Conservation (phyloP, 2,329 filamentous ascomycete species). For the Xylariaceae sp. region DNA sequence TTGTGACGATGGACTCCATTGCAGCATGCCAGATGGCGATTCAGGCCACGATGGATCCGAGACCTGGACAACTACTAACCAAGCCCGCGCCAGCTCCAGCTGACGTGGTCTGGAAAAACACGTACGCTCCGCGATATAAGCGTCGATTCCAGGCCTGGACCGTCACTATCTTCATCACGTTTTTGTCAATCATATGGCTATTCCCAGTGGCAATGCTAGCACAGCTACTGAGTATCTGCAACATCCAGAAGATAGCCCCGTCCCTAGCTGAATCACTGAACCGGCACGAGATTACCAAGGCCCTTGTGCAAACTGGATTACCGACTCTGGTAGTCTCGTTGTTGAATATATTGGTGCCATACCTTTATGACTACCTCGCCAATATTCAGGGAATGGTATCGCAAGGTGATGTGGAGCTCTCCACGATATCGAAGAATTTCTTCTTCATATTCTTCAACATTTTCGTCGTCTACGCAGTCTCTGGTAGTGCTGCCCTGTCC, state of each 20-base stretch:
- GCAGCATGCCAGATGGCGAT: slow-evolving; percentile 93
- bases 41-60: slow-evolving; percentile 89
- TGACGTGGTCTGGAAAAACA: slow-evolving; percentile 95
- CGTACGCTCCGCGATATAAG: slow-evolving; percentile 74
- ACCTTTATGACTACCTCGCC: slow-evolving; percentile 90
- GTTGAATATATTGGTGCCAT: slow-evolving; percentile 87
- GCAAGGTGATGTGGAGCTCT: slow-evolving; percentile 90
- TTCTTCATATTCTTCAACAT: slow-evolving; percentile 99
- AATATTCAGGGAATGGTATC: slow-evolving; percentile 94
- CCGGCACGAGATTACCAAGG: slow-evolving; percentile 69
- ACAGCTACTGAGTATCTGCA: slow-evolving; percentile 77
- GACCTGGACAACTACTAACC: slow-evolving; percentile 81
- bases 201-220: slow-evolving; percentile 79
- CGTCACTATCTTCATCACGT: slow-evolving; percentile 79
- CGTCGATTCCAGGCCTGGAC: slow-evolving; percentile 80
- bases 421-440: slow-evolving; percentile 96
- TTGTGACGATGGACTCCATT: slow-evolving; percentile 97
- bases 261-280: slow-evolving; percentile 68
- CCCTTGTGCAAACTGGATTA: slow-evolving; percentile 83
- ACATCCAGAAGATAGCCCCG: slow-evolving; percentile 74
- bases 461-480: slow-evolving; percentile 90
- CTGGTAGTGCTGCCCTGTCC: slow-evolving; percentile 71
- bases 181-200: slow-evolving; percentile 88
- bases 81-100: slow-evolving; percentile 85
- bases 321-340: slow-evolving; percentile 85